Evolutionary conservation across 768 basidiomycete species (phyloP), one percentile per base, ranked within the genome.

Genomic region (Hygrophorus russula): DNA sequence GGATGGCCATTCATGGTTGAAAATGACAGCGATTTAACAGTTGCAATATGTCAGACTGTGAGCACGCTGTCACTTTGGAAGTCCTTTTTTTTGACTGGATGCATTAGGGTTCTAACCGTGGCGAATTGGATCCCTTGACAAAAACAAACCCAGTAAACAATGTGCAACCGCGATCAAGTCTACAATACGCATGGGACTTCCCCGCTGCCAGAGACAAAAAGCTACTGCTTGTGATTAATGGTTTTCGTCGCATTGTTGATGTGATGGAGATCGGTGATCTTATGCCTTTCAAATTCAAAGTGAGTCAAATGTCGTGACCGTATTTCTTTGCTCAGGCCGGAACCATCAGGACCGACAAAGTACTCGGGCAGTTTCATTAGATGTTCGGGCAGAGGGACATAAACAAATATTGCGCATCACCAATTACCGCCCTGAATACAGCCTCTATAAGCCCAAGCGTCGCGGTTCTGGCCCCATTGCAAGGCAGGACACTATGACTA

Each of bases 251-350:
- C 20, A 59, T 69, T 15, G 67, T 98, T 40, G 94, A 98, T 56
- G 81, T 94, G 47, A 82, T 94, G 80, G 96, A 97, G 60, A 98
- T 99, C 15, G 96, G 96, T 19, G 76, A 85, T 50, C 73, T 94
- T 5, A 61, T 87, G 10, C 96, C 96, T 1, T 93, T 93, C 70
- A 88, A 76, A 58, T 88, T 94, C 56, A 65, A 67, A 36, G 88
- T 89, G 51, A 47, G 77, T 65, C 24, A 33, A 15, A n/a, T 17
- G 17, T 18, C 12, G 44, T 19, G 30, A 28, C 36, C 36, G 5
- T 28, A 28, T 28, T 27, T 33, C 15, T 15, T 42, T 20, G 14
- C 20, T 10, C 17, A 36, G 5, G 6, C 17, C 11, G 8, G 18
- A 5, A 33, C 30, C 17, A 7, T n/a, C 24, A 36, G 41, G 35